Conservation (phyloP, 768 basidiomycete genomes). For the Pleurotus eryngii region DNA sequence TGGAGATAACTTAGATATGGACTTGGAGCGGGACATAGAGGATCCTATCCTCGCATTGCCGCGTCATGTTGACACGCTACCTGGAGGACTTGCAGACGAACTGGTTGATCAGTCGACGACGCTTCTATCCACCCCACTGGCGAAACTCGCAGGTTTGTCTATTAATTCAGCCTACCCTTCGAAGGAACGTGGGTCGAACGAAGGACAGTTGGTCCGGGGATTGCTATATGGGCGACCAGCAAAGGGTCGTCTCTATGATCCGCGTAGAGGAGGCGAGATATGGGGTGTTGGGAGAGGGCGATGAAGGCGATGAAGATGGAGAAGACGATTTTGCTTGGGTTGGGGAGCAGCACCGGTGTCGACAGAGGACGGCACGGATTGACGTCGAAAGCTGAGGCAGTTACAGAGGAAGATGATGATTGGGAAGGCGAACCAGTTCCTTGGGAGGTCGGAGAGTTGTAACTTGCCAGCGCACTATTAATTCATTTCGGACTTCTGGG, state of each 20-base stretch:
- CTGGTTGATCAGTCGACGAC: not conserved
- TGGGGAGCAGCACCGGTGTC: conserved; percentile 36
- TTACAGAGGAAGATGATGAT: conserved; percentile 50
- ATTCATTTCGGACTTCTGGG: not conserved
- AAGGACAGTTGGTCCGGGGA: conserved; percentile 54
- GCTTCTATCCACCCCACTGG: conserved; percentile 54
- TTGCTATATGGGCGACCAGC: conserved; percentile 52
- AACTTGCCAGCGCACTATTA: conserved; percentile 14
- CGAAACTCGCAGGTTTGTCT: conserved; percentile 56
- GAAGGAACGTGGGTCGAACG: conserved; percentile 37
- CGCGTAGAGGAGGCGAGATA: conserved; percentile 64
- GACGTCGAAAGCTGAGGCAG: conserved; percentile 20
- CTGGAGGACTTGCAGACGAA: not conserved
- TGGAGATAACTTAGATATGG: not conserved
- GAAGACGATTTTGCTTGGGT: conserved; percentile 11
- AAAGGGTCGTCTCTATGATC: conserved; percentile 52
- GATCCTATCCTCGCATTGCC: conserved; percentile 3
- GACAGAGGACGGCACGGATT: conserved; percentile 75
- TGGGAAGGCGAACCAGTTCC: conserved; percentile 85
- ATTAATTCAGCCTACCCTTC: conserved; percentile 43
- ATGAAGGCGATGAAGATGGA: conserved; percentile 29
- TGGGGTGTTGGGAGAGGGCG: conserved; percentile 76
- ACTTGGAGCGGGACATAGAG: conserved; percentile 12
- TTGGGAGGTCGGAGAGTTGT: conserved; percentile 79
- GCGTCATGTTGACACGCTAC: not conserved